Evolutionary conservation across 176 grass and related monocot species (phyloP).

Genomic region (Stipa capillata): DNA sequence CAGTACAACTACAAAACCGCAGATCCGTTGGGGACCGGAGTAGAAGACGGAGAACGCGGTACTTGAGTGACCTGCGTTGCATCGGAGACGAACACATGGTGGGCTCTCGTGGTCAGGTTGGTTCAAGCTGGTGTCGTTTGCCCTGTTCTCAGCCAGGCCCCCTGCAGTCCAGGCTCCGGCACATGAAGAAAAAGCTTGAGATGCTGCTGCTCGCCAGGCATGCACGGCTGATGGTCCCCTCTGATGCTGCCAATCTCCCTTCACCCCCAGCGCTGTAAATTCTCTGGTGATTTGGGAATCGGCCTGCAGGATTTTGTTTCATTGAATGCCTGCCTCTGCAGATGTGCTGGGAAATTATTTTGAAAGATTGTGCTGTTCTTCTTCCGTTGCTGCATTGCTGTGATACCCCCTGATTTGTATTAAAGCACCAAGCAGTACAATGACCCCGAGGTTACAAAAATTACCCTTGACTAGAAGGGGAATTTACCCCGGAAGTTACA

Average conservation of each 20-base stretch:
- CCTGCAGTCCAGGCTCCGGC: too few species aligned
- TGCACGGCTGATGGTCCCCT: conserved; percentile 25
- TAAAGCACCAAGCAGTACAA: too few species aligned
- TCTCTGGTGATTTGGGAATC: neutral
- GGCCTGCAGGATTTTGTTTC: too few species aligned
- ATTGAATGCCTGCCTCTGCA: too few species aligned
- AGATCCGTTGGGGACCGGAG: neutral
- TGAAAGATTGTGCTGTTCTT: too few species aligned
- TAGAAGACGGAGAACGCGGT: neutral
- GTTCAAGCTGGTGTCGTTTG: conserved; percentile 26
- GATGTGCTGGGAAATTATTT: too few species aligned
- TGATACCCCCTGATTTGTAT: too few species aligned
- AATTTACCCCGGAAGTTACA: too few species aligned
- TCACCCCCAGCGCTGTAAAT: conserved; percentile 16
- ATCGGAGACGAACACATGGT: neutral
- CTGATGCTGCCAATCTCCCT: neutral
- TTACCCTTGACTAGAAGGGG: too few species aligned
- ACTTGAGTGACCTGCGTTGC: conserved; percentile 3
- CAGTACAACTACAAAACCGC: neutral
- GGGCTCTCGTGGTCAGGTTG: conserved; percentile 4
- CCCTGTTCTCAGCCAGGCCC: neutral
- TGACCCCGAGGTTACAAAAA: too few species aligned
- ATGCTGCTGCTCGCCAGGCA: conserved; percentile 8
- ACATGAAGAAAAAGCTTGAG: conserved; percentile 22
- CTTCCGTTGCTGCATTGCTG: too few species aligned